Percentiles rank a stretch among this genome's conserved stretches.
These are phyloP conservation scores for Cicer pinnatifidum DNA, from an alignment of 306 rosid genomes.

Conservation along the genomic window DNA sequence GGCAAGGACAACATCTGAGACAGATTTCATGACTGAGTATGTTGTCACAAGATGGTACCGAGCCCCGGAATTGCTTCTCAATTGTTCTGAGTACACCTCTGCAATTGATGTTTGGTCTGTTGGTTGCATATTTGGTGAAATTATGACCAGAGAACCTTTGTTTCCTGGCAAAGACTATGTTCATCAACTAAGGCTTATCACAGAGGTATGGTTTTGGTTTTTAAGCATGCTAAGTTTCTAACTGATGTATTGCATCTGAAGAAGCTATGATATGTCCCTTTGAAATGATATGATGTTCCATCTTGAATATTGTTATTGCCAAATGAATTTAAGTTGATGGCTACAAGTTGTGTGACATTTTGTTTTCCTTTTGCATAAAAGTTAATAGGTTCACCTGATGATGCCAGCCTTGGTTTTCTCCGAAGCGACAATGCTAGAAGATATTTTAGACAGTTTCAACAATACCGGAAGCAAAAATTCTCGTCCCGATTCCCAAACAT, in stretches of 20 bases:
- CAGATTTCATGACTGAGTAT: slow-evolving; percentile 57
- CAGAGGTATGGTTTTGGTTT: slow-evolving; percentile 42
- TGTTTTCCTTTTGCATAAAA: slow-evolving; percentile 51
- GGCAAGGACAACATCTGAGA: slow-evolving; percentile 72
- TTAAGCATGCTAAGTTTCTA: slow-evolving; percentile 24
- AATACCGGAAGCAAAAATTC: slow-evolving; percentile 86
- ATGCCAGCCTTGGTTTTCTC: slow-evolving; percentile 93
- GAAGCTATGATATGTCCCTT: slow-evolving; percentile 25
- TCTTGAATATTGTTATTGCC: slow-evolving; percentile 18
- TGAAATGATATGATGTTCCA: slow-evolving; percentile 25
- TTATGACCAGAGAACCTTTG: slow-evolving; percentile 78
- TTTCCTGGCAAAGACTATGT: slow-evolving; percentile 84
- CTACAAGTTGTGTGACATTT: slow-evolving; percentile 46
- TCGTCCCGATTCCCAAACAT: slow-evolving; percentile 83
- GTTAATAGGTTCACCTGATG: slow-evolving; percentile 98
- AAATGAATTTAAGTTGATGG: slow-evolving; percentile 10
- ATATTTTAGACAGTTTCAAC: slow-evolving; percentile 92
- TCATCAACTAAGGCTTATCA: slow-evolving; percentile 48
- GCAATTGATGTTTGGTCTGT: slow-evolving; percentile 95
- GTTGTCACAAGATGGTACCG: slow-evolving; percentile 57
- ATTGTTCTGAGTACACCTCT: slow-evolving; percentile 83
- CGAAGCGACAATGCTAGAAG: slow-evolving; percentile 97
- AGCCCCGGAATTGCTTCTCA: slow-evolving; percentile 65
- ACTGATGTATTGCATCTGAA: slow-evolving; percentile 31
- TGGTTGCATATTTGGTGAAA: slow-evolving; percentile 86